Conservation (phyloP, 2,329 filamentous ascomycete species). For the Aulographum hederae region DNA sequence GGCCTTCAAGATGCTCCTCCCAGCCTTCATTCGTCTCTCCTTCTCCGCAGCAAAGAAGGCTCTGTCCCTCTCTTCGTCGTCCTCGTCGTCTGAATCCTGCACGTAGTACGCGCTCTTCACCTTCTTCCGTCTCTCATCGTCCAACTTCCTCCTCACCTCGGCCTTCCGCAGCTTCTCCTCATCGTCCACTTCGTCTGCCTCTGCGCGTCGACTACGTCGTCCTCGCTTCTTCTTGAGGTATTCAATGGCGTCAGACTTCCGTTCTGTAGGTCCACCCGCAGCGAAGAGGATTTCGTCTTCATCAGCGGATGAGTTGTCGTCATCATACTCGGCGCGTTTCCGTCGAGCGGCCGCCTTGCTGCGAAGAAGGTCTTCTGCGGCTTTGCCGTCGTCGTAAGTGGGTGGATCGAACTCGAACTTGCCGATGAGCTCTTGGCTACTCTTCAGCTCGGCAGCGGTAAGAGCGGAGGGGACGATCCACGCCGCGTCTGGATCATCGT, state of each 20-base stretch:
- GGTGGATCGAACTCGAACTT: conserved; percentile 65
- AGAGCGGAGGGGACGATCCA: conserved; percentile 57
- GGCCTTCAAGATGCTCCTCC: conserved; percentile 3
- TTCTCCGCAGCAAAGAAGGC: conserved; percentile 68
- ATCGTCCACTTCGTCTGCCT: conserved; percentile 48
- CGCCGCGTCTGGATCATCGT: conserved; percentile 55
- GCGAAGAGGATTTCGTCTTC: conserved; percentile 47
- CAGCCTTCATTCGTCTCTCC: conserved; percentile 36
- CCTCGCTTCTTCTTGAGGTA: conserved; percentile 26
- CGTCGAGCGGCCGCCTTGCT: conserved; percentile 39
- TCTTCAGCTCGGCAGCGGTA: conserved; percentile 45
- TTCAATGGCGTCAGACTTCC: conserved; percentile 33
- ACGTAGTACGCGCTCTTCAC: conserved; percentile 78
- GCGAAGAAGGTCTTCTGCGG: conserved; percentile 62
- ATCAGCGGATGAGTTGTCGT: conserved; percentile 40
- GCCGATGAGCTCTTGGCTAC: conserved; percentile 53
- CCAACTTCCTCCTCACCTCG: conserved; percentile 42
- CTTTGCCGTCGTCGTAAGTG: conserved; percentile 54
- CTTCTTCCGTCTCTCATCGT: conserved; percentile 54
- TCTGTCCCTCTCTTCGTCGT: conserved; percentile 53
- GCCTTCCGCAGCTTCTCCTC: conserved; percentile 40
- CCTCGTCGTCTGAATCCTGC: conserved; percentile 71
- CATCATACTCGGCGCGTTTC: conserved; percentile 37
- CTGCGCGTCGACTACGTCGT: conserved; percentile 31
- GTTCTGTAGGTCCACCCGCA: conserved; percentile 44